Evolutionary conservation across 257 asterid genomes (phyloP).

Genomic region (Gentiana macrophylla): DNA sequence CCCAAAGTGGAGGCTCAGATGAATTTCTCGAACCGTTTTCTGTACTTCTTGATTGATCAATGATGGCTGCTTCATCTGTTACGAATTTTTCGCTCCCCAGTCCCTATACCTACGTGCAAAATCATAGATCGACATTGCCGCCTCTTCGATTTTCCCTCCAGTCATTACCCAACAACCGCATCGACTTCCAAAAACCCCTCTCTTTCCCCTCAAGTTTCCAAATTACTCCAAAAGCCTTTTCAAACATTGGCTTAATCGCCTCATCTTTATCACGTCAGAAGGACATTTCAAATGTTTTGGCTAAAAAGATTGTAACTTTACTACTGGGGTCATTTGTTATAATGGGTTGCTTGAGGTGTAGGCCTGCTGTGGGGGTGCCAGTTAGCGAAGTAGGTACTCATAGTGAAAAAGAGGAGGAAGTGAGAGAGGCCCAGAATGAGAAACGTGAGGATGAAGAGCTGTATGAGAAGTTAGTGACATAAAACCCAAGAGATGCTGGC

Average conservation of each 20-base stretch:
- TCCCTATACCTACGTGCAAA: too few species aligned
- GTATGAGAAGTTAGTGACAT: slow-evolving; percentile 45
- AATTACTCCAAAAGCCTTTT: slow-evolving; percentile 17
- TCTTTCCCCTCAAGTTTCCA: slow-evolving; percentile 13
- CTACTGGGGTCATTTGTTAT: slow-evolving; percentile 27
- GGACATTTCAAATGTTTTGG: too few species aligned
- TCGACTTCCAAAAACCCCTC: too few species aligned
- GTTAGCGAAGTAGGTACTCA: slow-evolving; percentile 27
- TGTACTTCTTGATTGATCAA: too few species aligned
- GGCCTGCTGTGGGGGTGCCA: slow-evolving; percentile 44
- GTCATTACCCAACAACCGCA: too few species aligned
- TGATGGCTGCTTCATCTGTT: too few species aligned
- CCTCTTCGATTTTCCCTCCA: too few species aligned
- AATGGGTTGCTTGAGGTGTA: slow-evolving; percentile 26
- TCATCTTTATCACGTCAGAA: slow-evolving; percentile 10
- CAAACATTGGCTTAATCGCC: slow-evolving; percentile 9
- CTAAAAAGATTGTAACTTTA: slow-evolving; percentile 19
- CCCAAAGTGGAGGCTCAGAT: too few species aligned
- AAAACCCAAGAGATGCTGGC: slow-evolving; percentile 40
- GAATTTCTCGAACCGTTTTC: too few species aligned
- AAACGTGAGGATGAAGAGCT: slow-evolving; percentile 41
- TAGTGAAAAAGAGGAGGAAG: slow-evolving; percentile 15
- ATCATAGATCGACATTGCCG: too few species aligned
- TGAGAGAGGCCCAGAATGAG: slow-evolving; percentile 10
- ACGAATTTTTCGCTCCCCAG: too few species aligned